Evolutionary conservation across 2,329 filamentous ascomycete genomes (phyloP).

Genomic region (Cryphonectria radicalis): DNA sequence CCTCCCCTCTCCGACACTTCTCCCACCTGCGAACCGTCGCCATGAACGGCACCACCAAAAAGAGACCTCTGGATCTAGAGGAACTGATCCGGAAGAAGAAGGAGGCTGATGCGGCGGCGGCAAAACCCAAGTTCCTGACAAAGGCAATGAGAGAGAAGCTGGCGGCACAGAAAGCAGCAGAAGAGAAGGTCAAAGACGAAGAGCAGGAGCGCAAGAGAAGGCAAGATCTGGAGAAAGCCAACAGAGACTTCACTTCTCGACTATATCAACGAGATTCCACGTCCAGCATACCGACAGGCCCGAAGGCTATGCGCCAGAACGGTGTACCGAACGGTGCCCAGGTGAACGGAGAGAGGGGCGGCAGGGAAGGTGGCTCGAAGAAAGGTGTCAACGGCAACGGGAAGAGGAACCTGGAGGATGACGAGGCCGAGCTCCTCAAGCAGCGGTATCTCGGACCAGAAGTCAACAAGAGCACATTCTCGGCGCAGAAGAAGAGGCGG

Average conservation of each 20-base stretch:
- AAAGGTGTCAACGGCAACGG: conserved; percentile 44
- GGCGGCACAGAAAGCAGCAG: conserved; percentile 75
- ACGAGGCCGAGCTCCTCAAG: conserved; percentile 75
- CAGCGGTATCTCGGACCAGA: conserved; percentile 92
- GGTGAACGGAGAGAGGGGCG: conserved; percentile 34
- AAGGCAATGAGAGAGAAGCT: conserved; percentile 81
- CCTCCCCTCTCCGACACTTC: neutral
- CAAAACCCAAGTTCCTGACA: conserved; percentile 86
- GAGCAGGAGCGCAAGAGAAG: conserved; percentile 60
- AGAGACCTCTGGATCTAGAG: conserved; percentile 75
- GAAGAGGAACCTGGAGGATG: conserved; percentile 58
- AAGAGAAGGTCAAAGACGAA: conserved; percentile 57
- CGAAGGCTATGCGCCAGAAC: conserved; percentile 65
- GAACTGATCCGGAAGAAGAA: conserved; percentile 85
- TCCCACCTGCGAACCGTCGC: neutral
- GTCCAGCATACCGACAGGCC: conserved; percentile 67
- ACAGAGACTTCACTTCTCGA: conserved; percentile 29
- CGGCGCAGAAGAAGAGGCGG: conserved; percentile 92
- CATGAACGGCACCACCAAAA: conserved; percentile 29
- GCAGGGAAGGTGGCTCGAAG: conserved; percentile 19
- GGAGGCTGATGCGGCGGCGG: conserved; percentile 79
- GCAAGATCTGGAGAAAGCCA: conserved; percentile 34
- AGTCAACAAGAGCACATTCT: conserved; percentile 81
- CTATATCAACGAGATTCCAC: conserved; percentile 36
- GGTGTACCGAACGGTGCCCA: conserved; percentile 19